Evolutionary conservation across 495 filamentous ascomycete species (phyloP).

Genomic region (Aspergillus affinis): DNA sequence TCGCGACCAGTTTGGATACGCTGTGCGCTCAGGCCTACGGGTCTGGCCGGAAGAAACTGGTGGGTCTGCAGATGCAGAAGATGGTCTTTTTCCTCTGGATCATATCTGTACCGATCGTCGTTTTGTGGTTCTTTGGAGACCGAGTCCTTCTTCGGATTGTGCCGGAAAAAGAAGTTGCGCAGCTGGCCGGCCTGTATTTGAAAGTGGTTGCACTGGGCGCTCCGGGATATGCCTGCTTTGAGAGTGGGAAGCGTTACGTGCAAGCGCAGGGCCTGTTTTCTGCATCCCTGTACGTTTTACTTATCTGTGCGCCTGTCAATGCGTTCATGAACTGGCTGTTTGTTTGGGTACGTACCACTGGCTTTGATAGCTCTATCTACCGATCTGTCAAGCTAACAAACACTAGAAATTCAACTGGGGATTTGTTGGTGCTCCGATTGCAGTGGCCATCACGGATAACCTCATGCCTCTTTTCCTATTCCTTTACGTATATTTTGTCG

Average conservation of each 20-base stretch:
- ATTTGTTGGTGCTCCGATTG: conserved; percentile 81
- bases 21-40: conserved; percentile 77
- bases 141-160: conserved; percentile 61
- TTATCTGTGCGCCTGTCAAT: conserved; percentile 71
- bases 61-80: conserved; percentile 70
- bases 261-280: conserved; percentile 75
- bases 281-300: conserved; percentile 62
- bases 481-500: conserved; percentile 62
- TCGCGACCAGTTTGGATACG: conserved; percentile 73
- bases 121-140: conserved; percentile 63
- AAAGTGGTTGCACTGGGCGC: conserved; percentile 64
- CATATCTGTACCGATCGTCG: conserved; percentile 63
- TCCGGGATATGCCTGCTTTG: conserved; percentile 70
- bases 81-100: conserved; percentile 66
- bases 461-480: conserved; percentile 76
- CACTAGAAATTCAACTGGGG: conserved; percentile 65
- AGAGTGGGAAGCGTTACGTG: conserved; percentile 70
- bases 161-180: conserved; percentile 62
- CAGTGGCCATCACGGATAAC: conserved; percentile 77
- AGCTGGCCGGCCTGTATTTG: conserved; percentile 65
- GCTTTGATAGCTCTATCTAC: neutral
- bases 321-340: conserved; percentile 73
- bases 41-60: conserved; percentile 64
- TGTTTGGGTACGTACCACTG: conserved; percentile 58
- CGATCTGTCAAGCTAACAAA: conserved; percentile 12